phyloP scores from a whole-genome alignment of 208 protist species.

The Crithidia bombi region DNA sequence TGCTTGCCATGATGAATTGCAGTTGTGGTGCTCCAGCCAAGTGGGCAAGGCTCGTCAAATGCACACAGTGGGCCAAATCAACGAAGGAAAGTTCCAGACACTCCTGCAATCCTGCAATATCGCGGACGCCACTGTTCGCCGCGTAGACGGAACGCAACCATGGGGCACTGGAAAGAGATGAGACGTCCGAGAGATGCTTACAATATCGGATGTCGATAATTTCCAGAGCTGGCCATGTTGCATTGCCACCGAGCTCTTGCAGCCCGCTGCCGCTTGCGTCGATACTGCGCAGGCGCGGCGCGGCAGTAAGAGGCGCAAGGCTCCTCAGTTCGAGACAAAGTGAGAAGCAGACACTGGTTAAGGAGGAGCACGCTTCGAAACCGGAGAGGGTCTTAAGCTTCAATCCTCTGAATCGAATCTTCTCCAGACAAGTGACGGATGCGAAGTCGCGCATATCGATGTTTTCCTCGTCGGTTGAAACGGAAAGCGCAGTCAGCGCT shows the following conservation, averaged over 20 bases:
- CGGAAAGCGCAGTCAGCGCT: background rate
- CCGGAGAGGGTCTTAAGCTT: background rate
- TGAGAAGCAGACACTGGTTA: background rate
- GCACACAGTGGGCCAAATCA: slow-evolving; percentile 8
- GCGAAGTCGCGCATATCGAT: background rate
- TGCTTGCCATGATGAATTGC: background rate
- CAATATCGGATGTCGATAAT: background rate
- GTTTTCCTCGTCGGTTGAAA: background rate
- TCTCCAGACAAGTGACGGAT: background rate
- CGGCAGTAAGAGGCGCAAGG: background rate
- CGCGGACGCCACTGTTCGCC: background rate
- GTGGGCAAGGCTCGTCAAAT: slow-evolving; percentile 6
- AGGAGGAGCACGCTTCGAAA: slow-evolving; percentile 2
- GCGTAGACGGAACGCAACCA: slow-evolving; percentile 5
- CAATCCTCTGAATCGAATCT: background rate
- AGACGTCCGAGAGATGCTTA: background rate
- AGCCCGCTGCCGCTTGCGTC: slow-evolving; percentile 7
- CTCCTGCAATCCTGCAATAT: background rate
- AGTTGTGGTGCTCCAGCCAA: slow-evolving; percentile 1
- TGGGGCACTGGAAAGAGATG: background rate
- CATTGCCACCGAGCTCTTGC: background rate
- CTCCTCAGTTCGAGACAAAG: background rate
- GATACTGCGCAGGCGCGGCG: background rate
- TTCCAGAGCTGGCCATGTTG: background rate
- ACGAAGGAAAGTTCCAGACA: background rate